Evolutionary conservation across 1,139 yeast species (phyloP).

Genomic region (Suhomyces taliae): DNA sequence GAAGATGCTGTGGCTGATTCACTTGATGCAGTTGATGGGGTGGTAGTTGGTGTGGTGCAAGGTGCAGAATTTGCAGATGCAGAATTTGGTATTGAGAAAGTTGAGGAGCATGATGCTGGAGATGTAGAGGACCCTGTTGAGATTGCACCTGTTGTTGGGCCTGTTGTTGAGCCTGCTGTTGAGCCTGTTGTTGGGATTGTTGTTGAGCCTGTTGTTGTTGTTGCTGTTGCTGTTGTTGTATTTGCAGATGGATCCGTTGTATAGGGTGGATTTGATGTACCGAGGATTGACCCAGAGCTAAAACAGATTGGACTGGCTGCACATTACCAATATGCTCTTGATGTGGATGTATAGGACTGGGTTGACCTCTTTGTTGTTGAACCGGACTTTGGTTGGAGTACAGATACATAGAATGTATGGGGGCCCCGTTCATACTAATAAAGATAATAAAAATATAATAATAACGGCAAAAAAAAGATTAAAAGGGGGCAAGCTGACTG

Average conservation of each 20-base stretch:
- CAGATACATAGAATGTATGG: conserved; percentile 16
- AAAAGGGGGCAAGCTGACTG: background rate
- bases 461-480: conserved; percentile 7
- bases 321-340: conserved; percentile 3
- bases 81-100: conserved; percentile 6
- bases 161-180: conserved; percentile 9
- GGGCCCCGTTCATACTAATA: conserved; percentile 16
- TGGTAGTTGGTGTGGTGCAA: conserved; percentile 2
- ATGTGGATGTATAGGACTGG: conserved; percentile 1
- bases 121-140: conserved; percentile 5
- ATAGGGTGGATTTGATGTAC: conserved; percentile 5
- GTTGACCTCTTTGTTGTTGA: conserved; percentile 7
- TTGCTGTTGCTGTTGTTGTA: conserved; percentile 12
- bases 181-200: conserved; percentile 5
- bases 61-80: conserved; percentile 6
- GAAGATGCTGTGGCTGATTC: conserved; percentile 4
- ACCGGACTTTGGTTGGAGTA: conserved; percentile 9
- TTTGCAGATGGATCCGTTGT: conserved; percentile 10
- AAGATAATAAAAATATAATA: conserved; percentile 8
- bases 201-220: conserved; percentile 7
- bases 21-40: conserved; percentile 3
- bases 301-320: conserved; percentile 4
- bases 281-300: conserved; percentile 6
- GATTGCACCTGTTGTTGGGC: conserved; percentile 5
- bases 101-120: conserved; percentile 5